Base-by-base conservation (phyloP, 2,329 filamentous ascomycete genomes). In the Paramyrothecium sp. region DNA sequence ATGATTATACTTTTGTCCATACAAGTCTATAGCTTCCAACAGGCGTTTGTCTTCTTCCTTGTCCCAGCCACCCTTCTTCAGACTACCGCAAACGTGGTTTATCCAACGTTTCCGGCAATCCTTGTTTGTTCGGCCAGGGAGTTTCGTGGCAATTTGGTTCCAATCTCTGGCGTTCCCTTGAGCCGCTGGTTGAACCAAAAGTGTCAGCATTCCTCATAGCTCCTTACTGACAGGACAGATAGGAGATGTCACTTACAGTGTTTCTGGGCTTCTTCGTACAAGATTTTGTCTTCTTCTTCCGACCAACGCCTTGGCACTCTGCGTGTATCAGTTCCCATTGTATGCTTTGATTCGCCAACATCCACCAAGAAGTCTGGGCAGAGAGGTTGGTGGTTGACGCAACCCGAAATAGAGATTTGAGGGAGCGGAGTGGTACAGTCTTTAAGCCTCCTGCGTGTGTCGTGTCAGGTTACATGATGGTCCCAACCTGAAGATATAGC, bases 21-120 rank as follows among this genome's bases (percentile, higher is more conserved):
- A 66, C 38, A 65, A 66, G n/a, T 71, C 61, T 2, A 78, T 69
- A 11, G 71, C 75, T 63, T 69, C 73, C 2, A 60, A 51, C 12
- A 66, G 49, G 2, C 54, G 53, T 33, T 61, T 51, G 48, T 66
- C 76, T 33, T 58, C 56, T 19, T 49, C 53, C 12, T 55, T 48
- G 48, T 46, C 49, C 56, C 56, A 78, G 34, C 71, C 65, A 3
- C 75, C 75, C 60, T 76, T 78, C 56, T 71, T 76, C 41, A 77
- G 62, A 13, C 62, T 69, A 63, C 58, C 72, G 63, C 54, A 67
- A 63, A 59, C 73, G 66, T 77, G 76, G 49, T 70, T 68, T 19
- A 61, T 54, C 74, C 74, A 78, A 47, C 75, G 67, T 58, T 78
- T 78, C 17, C 75, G 69, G 55, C 75, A 78, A 61, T 78, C 75